Conservation (phyloP, 257 asterid genomes). For the Solanum sejunctum region DNA sequence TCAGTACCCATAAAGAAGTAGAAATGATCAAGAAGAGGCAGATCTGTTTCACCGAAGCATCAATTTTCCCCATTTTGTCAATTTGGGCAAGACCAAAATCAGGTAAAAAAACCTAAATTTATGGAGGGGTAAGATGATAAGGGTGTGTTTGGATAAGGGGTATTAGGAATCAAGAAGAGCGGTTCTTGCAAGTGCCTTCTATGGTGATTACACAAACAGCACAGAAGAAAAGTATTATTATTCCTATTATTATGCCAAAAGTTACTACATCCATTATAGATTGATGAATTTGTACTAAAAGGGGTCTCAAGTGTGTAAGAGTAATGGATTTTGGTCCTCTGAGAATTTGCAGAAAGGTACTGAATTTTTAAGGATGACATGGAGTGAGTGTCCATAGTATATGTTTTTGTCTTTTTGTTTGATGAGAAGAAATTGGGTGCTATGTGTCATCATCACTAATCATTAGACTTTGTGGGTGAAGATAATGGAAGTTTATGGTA, state of each 20-base stretch:
- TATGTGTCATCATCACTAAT: not conserved
- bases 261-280: slow-evolving; percentile 57
- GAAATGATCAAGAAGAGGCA: not conserved
- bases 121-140: not conserved
- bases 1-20: not conserved
- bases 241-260: slow-evolving; percentile 83
- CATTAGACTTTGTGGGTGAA: not conserved
- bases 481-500: not conserved
- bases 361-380: not conserved
- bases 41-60: not conserved
- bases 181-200: slow-evolving; percentile 76
- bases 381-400: not conserved
- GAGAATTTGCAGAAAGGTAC: not conserved
- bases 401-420: not conserved
- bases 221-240: slow-evolving; percentile 65
- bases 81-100: not conserved
- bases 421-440: not conserved
- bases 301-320: not conserved
- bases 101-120: not conserved
- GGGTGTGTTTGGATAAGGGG: slow-evolving; percentile 17
- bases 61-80: not conserved
- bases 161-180: slow-evolving; percentile 21
- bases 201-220: slow-evolving; percentile 62
- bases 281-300: not conserved
- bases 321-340: not conserved